These are phyloP conservation scores for Cercospora sp. DNA, from an alignment of 2,329 filamentous ascomycete species.

Conservation along the genomic window DNA sequence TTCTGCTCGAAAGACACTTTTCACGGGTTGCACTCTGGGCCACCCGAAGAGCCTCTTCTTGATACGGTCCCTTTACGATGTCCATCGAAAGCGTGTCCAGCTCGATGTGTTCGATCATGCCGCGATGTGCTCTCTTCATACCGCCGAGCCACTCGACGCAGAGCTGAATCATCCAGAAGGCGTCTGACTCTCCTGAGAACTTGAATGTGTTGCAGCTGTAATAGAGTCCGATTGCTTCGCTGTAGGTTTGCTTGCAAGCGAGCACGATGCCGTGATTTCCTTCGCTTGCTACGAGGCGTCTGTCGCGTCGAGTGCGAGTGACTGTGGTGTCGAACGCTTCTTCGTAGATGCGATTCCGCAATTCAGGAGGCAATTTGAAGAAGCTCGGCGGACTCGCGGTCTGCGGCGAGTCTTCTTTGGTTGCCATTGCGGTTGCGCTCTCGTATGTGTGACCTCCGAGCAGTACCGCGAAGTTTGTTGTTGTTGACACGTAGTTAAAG, in stretches of 20 bases:
- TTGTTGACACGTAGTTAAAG: background rate
- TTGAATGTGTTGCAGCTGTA: constrained; percentile 16
- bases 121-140: background rate
- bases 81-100: background rate
- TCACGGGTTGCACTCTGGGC: background rate
- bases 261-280: constrained; percentile 10
- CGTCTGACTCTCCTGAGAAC: background rate
- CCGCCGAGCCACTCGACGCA: background rate
- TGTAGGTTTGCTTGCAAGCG: constrained; percentile 20
- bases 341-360: constrained; percentile 19
- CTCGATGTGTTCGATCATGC: background rate
- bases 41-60: background rate
- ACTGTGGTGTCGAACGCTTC: background rate
- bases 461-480: background rate
- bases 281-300: too few relatives aligned
- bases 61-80: background rate
- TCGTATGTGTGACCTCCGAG: background rate
- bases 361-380: constrained; percentile 10
- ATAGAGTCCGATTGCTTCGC: constrained; percentile 19
- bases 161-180: background rate
- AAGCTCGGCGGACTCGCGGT: background rate
- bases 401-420: background rate
- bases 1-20: background rate
- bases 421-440: background rate
- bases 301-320: background rate